Evolutionary conservation across 306 rosid genomes (phyloP).

Genomic region (Gynostemma pentaphyllum): DNA sequence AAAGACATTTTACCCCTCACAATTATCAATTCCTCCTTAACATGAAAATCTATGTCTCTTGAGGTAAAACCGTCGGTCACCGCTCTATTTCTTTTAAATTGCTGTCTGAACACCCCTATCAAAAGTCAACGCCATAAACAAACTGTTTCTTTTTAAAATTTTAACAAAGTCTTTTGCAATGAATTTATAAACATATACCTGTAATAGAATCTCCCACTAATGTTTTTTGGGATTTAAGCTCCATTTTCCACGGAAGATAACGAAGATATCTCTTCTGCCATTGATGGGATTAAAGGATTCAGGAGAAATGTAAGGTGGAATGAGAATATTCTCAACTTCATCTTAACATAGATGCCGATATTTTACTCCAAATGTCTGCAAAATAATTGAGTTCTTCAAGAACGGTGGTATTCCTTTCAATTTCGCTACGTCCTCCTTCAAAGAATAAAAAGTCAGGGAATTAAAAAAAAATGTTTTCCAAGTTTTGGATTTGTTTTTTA

Average conservation of each 20-base stretch:
- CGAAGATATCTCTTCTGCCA: slow-evolving; percentile 57
- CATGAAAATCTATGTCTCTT: slow-evolving; percentile 64
- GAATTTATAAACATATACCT: slow-evolving; percentile 56
- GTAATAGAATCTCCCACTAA: slow-evolving; percentile 86
- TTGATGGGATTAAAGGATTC: slow-evolving; percentile 28
- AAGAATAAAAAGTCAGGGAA: neutral
- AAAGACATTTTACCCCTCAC: no score
- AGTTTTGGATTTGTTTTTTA: neutral
- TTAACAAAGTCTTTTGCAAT: no score
- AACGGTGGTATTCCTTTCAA: slow-evolving; percentile 60
- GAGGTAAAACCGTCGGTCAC: slow-evolving; percentile 57
- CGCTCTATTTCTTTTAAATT: slow-evolving; percentile 56
- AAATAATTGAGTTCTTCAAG: slow-evolving; percentile 60
- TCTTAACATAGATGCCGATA: slow-evolving; percentile 68
- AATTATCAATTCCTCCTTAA: no score
- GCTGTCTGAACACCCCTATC: slow-evolving; percentile 60
- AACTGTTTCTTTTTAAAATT: no score
- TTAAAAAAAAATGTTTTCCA: neutral
- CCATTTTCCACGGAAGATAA: slow-evolving; percentile 93
- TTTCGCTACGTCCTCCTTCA: slow-evolving; percentile 67
- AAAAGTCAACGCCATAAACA: neutral
- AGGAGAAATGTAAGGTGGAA: slow-evolving; percentile 76
- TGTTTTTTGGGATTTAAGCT: slow-evolving; percentile 81
- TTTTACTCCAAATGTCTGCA: slow-evolving; percentile 78
- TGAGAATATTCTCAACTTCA: slow-evolving; percentile 71